Conservation (phyloP, 1,139 yeast genomes). For the Diutina sp. region DNA sequence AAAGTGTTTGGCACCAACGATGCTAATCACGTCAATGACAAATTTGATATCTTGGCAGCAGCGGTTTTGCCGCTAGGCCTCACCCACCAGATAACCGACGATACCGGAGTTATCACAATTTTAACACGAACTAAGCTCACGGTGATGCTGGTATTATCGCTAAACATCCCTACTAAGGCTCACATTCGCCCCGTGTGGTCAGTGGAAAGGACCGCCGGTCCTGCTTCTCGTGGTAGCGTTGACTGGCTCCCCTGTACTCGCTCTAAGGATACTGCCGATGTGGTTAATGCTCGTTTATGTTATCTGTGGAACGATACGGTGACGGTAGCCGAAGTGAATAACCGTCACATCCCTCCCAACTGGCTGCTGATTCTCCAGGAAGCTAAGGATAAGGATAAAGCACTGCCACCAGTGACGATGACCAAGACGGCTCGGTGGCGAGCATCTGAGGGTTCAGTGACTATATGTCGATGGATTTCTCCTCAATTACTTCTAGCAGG, state of each 20-base stretch:
- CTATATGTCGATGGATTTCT: background rate
- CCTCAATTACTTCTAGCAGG: background rate
- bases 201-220: slow-evolving; percentile 28
- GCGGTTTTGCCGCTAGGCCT: slow-evolving; percentile 42
- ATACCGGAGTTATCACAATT: slow-evolving; percentile 47
- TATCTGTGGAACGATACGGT: slow-evolving; percentile 55
- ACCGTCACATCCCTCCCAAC: slow-evolving; percentile 16
- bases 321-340: slow-evolving; percentile 39
- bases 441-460: slow-evolving; percentile 3
- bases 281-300: slow-evolving; percentile 38
- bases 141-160: slow-evolving; percentile 44
- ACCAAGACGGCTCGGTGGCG: slow-evolving; percentile 33
- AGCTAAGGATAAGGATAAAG: slow-evolving; percentile 26
- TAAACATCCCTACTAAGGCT: slow-evolving; percentile 17
- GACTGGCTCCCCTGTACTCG: slow-evolving; percentile 44
- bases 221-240: slow-evolving; percentile 18
- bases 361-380: slow-evolving; percentile 18
- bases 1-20: slow-evolving; percentile 41
- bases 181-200: slow-evolving; percentile 14
- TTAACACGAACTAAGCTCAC: slow-evolving; percentile 39
- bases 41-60: slow-evolving; percentile 10
- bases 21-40: slow-evolving; percentile 14
- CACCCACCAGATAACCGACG: slow-evolving; percentile 36
- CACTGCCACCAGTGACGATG: slow-evolving; percentile 24
- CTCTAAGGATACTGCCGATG: slow-evolving; percentile 5